phyloP scores from a whole-genome alignment of 1,139 yeast genomes.

The Blastobotrys malaysiensis region DNA sequence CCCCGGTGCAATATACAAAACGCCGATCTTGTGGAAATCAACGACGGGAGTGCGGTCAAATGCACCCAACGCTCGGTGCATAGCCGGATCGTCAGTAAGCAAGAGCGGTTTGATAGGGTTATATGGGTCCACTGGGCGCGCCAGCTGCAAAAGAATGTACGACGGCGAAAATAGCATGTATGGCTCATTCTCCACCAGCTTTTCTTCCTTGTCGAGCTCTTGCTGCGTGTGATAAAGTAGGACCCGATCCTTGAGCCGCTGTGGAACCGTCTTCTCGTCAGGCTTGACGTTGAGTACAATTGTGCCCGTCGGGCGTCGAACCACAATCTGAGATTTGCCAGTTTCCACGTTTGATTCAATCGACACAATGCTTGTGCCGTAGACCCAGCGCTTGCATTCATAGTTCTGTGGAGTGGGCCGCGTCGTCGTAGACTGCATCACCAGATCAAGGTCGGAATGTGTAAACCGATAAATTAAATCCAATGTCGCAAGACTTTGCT shows the following conservation, averaged over 20 bases:
- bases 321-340: conserved; percentile 50
- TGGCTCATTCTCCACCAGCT: conserved; percentile 5
- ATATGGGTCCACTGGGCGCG: conserved; percentile 31
- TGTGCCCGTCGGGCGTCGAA: conserved; percentile 67
- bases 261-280: conserved; percentile 41
- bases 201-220: conserved; percentile 7
- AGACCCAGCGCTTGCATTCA: conserved; percentile 49
- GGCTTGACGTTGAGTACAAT: conserved; percentile 44
- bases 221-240: conserved; percentile 9
- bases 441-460: conserved; percentile 57
- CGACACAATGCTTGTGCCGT: conserved; percentile 54
- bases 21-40: conserved; percentile 73
- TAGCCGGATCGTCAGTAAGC: conserved; percentile 44
- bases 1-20: conserved; percentile 64
- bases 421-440: conserved; percentile 31
- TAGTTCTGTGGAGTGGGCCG: conserved; percentile 8
- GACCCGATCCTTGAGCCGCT: conserved; percentile 23
- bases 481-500: conserved; percentile 56
- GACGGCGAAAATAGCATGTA: conserved; percentile 37
- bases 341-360: conserved; percentile 48
- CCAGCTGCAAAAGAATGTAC: conserved; percentile 40
- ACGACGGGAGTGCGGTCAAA: conserved; percentile 76
- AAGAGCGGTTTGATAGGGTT: conserved; percentile 36
- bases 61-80: conserved; percentile 54
- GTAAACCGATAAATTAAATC: conserved; percentile 69